Evolutionary conservation across 257 asterid species (phyloP).

Genomic region (Solanum appendiculatum): DNA sequence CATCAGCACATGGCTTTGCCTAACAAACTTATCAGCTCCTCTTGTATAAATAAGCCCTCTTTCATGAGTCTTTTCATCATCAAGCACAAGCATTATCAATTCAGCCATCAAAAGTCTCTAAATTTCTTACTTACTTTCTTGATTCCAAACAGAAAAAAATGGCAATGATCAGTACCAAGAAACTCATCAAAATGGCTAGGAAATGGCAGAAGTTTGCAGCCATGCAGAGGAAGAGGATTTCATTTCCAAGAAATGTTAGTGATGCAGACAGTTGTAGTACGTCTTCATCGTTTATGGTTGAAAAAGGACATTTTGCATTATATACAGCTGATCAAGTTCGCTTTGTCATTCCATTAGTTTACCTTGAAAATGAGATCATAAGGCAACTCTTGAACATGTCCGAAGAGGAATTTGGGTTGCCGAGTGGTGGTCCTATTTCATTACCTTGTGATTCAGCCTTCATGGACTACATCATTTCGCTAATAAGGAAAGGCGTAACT

Average conservation of each 20-base stretch:
- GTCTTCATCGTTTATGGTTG: not conserved
- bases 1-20: not conserved
- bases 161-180: not conserved
- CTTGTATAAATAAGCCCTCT: not conserved
- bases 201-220: not conserved
- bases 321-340: not conserved
- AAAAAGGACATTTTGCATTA: not conserved
- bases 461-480: not conserved
- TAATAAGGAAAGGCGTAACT: not conserved
- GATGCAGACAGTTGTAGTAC: not conserved
- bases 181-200: not conserved
- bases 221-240: not conserved
- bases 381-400: not conserved
- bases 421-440: not conserved
- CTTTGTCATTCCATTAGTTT: not conserved
- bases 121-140: not conserved
- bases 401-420: not conserved
- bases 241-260: fast-evolving
- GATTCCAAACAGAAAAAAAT: not conserved
- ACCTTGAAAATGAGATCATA: not conserved
- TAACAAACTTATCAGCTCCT: fast-evolving
- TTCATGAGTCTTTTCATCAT: not conserved
- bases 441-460: not conserved
- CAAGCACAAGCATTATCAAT: not conserved
- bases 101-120: not conserved